Percentiles rank a stretch among this genome's conserved stretches.
Evolutionary conservation across 306 rosid species (phyloP).

Genomic region (Quillaja saponaria): DNA sequence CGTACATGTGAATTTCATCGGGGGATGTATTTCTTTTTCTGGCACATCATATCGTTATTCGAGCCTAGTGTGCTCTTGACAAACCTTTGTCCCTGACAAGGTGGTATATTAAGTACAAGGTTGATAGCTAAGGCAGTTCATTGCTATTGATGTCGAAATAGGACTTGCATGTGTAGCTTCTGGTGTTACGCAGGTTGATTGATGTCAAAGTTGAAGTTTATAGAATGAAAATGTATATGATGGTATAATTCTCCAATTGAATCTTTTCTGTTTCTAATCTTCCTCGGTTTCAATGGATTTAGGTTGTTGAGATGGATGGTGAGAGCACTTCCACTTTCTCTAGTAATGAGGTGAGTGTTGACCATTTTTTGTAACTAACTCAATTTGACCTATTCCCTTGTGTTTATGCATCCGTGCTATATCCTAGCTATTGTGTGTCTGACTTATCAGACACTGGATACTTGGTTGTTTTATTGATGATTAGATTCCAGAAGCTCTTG

Average conservation of each 20-base stretch:
- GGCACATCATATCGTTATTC: too few relatives aligned
- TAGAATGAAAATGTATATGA: not conserved
- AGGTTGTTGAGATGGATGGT: slow-evolving; percentile 48
- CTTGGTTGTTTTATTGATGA: too few relatives aligned
- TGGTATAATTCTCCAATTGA: not conserved
- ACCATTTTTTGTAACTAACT: slow-evolving; percentile 9
- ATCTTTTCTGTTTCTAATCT: slow-evolving; percentile 13
- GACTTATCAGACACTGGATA: too few relatives aligned
- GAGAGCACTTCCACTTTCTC: slow-evolving; percentile 40
- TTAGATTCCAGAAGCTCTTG: too few relatives aligned
- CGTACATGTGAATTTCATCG: not conserved
- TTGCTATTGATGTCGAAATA: not conserved
- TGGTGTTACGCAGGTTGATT: not conserved
- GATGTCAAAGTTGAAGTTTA: slow-evolving; percentile 3
- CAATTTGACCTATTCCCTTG: slow-evolving; percentile 15
- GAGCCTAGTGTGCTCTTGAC: too few relatives aligned
- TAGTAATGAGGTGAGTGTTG: slow-evolving; percentile 51
- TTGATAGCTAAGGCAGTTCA: not conserved
- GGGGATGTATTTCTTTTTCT: not conserved
- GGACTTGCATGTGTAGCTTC: not conserved
- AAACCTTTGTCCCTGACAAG: too few relatives aligned
- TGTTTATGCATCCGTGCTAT: slow-evolving; percentile 14
- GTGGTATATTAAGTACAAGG: not conserved
- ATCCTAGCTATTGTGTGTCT: too few relatives aligned
- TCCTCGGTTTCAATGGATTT: slow-evolving; percentile 28